Evolutionary conservation across 176 grass and related monocot genomes (phyloP).

Genomic region (Areca catechu): DNA sequence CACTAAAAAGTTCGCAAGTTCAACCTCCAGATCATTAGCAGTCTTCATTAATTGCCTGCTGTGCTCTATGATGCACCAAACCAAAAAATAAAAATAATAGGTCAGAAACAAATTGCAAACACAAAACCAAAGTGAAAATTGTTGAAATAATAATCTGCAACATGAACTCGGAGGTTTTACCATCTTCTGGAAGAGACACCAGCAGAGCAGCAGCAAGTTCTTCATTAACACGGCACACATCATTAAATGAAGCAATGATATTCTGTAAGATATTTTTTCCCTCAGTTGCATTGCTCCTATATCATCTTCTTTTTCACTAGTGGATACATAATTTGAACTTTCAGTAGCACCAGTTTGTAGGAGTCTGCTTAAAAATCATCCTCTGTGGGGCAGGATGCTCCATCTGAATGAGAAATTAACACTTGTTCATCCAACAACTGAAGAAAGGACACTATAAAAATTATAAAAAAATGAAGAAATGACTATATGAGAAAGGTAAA

Average conservation of each 20-base stretch:
- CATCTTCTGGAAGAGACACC: constrained; percentile 40
- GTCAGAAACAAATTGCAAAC: constrained; percentile 7
- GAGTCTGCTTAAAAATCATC: constrained; percentile 48
- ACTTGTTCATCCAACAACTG: no score
- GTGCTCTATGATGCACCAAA: constrained; percentile 33
- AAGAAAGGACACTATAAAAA: not conserved
- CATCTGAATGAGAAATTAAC: constrained; percentile 32
- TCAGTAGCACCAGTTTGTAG: constrained; percentile 58
- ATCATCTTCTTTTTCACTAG: constrained; percentile 35
- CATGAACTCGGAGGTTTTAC: constrained; percentile 28
- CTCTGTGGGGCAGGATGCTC: constrained; percentile 28
- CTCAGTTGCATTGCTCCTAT: constrained; percentile 17
- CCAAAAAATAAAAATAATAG: constrained; percentile 12
- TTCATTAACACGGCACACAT: constrained; percentile 38
- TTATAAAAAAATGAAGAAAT: not conserved
- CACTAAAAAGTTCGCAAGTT: constrained; percentile 39
- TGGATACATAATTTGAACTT: constrained; percentile 34
- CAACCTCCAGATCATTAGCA: constrained; percentile 26
- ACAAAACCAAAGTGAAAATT: not conserved
- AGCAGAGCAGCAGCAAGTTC: constrained; percentile 22
- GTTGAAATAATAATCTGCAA: constrained; percentile 1
- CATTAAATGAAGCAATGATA: constrained; percentile 29
- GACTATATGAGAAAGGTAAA: no score
- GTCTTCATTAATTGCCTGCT: constrained; percentile 24
- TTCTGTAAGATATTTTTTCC: constrained; percentile 37